Evolutionary conservation across 139 green algal genomes (phyloP).

Genomic region (Auxenochlorella pyrenoidosa): DNA sequence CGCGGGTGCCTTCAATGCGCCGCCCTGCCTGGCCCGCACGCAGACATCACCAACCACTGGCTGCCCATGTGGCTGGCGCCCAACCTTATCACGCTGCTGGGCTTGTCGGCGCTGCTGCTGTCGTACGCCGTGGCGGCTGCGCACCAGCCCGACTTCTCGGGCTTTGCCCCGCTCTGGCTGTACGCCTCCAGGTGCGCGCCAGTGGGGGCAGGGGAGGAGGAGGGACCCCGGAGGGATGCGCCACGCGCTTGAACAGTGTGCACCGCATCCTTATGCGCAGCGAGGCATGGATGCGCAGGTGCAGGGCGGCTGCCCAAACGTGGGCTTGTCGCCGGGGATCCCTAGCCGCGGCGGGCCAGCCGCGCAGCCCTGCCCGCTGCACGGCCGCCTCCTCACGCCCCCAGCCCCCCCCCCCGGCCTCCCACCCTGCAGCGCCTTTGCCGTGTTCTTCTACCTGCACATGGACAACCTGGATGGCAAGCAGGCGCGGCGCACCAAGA

Average conservation of each 20-base stretch:
- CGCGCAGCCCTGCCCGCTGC: too few relatives aligned
- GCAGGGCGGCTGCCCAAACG: too few relatives aligned
- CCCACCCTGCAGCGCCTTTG: conserved; percentile 40
- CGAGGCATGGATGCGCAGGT: too few relatives aligned
- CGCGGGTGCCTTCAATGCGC: not conserved
- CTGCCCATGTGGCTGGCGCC: conserved; percentile 92
- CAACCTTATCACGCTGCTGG: conserved; percentile 93
- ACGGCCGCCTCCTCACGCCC: too few relatives aligned
- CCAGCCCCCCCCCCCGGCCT: not conserved
- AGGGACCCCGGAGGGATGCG: not conserved
- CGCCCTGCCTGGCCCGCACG: not conserved
- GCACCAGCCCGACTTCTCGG: conserved; percentile 73
- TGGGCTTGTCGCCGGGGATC: too few relatives aligned
- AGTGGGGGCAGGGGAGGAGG: not conserved
- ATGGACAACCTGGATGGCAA: conserved; percentile 97
- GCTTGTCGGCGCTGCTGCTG: conserved; percentile 66
- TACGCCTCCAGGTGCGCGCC: conserved; percentile 9
- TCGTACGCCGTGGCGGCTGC: conserved; percentile 64
- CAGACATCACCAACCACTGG: conserved; percentile 51
- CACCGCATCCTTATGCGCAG: too few relatives aligned
- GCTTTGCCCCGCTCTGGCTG: conserved; percentile 44
- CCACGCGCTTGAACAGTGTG: too few relatives aligned
- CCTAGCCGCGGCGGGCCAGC: too few relatives aligned
- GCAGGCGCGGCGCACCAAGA: conserved; percentile 91
- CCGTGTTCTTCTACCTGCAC: conserved; percentile 75